Evolutionary conservation across 1,139 yeast species (phyloP).

Genomic region (Maudiozyma humilis): DNA sequence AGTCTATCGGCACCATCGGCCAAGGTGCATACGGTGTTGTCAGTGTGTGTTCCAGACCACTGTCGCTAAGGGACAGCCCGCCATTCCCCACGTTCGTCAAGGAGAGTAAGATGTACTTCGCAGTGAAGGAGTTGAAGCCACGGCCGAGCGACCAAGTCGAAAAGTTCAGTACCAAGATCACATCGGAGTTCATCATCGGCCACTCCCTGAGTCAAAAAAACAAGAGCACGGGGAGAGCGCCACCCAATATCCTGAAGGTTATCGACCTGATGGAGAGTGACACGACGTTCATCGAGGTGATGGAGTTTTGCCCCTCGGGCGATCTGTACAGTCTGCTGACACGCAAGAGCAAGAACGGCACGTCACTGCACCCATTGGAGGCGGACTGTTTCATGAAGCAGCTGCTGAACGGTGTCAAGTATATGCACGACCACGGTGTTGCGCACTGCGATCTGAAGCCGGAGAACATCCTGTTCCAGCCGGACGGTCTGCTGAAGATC

Average conservation of each 20-base stretch:
- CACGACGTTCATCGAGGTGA: conserved; percentile 62
- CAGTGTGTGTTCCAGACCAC: conserved; percentile 41
- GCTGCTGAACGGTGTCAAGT: conserved; percentile 52
- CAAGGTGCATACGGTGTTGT: conserved; percentile 67
- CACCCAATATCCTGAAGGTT: conserved; percentile 60
- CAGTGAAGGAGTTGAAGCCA: conserved; percentile 63
- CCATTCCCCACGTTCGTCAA: conserved; percentile 22
- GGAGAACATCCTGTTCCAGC: conserved; percentile 50
- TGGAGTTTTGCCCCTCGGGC: conserved; percentile 72
- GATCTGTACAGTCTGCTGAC: conserved; percentile 49
- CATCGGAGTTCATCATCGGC: conserved; percentile 72
- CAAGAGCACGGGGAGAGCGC: conserved; percentile 14
- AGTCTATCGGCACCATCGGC: conserved; percentile 54
- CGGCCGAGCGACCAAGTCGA: conserved; percentile 42
- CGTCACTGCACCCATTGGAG: conserved; percentile 45
- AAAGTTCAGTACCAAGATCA: conserved; percentile 58
- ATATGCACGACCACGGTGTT: conserved; percentile 66
- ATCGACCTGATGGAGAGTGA: conserved; percentile 57
- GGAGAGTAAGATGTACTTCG: conserved; percentile 39
- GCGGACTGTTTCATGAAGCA: conserved; percentile 68
- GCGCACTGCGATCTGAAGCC: conserved; percentile 72
- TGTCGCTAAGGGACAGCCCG: conserved; percentile 27
- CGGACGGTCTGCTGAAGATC: conserved; percentile 46
- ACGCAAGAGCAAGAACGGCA: conserved; percentile 26
- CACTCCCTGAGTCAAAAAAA: conserved; percentile 47